These are phyloP conservation scores for Henckelia pumila DNA, from an alignment of 257 asterid genomes.

Conservation along the genomic window DNA sequence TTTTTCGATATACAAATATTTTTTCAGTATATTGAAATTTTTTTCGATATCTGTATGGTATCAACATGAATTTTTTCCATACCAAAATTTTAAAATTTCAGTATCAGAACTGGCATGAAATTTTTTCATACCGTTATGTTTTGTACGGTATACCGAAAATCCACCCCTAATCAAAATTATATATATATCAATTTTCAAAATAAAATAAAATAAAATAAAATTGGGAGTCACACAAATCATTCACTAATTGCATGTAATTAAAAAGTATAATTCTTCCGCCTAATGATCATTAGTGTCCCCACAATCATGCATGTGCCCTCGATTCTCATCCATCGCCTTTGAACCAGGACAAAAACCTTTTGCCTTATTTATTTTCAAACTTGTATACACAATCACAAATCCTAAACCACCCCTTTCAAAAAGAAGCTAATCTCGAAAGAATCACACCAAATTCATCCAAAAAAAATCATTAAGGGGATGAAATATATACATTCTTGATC, in stretches of 20 bases:
- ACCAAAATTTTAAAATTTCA: no score
- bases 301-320: constrained; percentile 60
- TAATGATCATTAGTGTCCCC: constrained; percentile 7
- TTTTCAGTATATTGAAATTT: no score
- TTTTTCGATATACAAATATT: no score
- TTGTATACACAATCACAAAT: background rate
- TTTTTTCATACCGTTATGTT: no score
- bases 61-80: no score
- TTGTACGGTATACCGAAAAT: no score
- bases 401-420: background rate
- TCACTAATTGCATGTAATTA: constrained; percentile 21
- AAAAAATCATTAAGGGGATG: background rate
- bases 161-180: no score
- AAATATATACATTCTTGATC: constrained; percentile 4
- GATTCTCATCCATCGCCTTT: constrained; percentile 46
- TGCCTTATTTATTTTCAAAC: constrained; percentile 20
- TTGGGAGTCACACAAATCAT: constrained; percentile 23
- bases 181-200: no score
- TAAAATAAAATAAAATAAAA: background rate
- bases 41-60: no score
- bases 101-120: no score
- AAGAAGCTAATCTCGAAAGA: background rate
- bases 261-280: constrained; percentile 22
- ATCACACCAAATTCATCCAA: background rate
- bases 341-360: constrained; percentile 31